Evolutionary conservation across 1,284 basidiomycete genomes (phyloP), one percentile per base, ranked within the genome.

Genomic region (Leccinum solheimii): DNA sequence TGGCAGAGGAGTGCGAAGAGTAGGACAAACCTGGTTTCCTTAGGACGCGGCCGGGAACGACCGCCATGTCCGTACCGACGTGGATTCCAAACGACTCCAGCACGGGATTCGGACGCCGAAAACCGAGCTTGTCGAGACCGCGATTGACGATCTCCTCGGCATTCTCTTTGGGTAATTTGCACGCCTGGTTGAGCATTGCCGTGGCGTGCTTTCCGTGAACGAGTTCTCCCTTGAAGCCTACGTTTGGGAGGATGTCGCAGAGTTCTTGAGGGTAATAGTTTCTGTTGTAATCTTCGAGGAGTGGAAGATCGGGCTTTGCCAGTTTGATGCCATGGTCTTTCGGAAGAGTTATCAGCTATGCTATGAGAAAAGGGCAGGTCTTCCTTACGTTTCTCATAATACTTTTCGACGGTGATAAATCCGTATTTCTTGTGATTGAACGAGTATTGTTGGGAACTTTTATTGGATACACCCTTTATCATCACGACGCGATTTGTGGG

Each of bases 21-120:
- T 92, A 92, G 52, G 81, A 76, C 60, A 92, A 77, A 4, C 74
- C 76, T 0, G 90, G 90, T 10, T 84, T 72, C 5, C 80, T 74
- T 1, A 92, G 80, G 61, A 91, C 82, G 36, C 90, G 84, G 2
- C 85, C 90, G 0, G 90, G 89, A 6, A 92, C 86, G 26, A 89
- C 81, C 2, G 87, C 80, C 89, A 92, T 91, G 60, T 90, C 79
- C 2, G 72, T 75, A 11, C 83, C 83, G 59, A 92, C 80, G 58
- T 70, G 76, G 59, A 91, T 74, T 1, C 86, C 88, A 71, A 92
- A 91, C 0, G 81, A 77, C 7, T 75, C 73, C 6, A 75, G 50
- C 13, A 86, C 74, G 2, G 81, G 80, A 7, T 75, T 76, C 0
- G 79, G 72, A 7, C 75, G 69, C 23, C 76, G 74, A 72, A 87